Base-by-base conservation (phyloP, 257 asterid genomes). In the Salvia hispanica region DNA sequence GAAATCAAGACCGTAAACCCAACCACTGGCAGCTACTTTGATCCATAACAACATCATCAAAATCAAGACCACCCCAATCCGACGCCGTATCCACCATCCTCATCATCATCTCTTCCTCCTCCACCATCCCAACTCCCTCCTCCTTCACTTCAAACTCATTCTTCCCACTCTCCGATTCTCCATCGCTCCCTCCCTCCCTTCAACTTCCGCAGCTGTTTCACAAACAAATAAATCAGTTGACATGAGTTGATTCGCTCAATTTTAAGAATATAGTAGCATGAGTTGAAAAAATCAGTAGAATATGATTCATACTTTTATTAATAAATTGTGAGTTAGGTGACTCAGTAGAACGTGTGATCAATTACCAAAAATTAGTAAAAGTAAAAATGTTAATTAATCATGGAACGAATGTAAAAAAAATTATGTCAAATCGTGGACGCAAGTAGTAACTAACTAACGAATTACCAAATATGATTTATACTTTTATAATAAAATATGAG, bases 1-100 rank as follows among this genome's bases (percentile, higher is more conserved):
- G 31, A 2, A 18, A 53, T 74, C 66, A 78, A 64, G 79, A 74
- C 75, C 81, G 80, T 73, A 86, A 84, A 54, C 78, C 92, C 88
- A 86, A 84, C 88, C 86, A 86, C 46, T 78, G 77, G 65, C 31
- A 21, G 56, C 50, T 40, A 12, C 72, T 48, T 37, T 73, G 81
- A 48, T 78, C 61, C 0, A 37, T 59, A 2, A 78, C 74, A 1
- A 75, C 54, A 62, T 70, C 80, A 71, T 74, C 71, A 4, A 81
- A 74, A n/a, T 78, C 78, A 39, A 82, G 75, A 37, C 44, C 58
- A 2, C 83, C 68, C 86, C 87, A 86, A 56, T 83, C 78, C 15
- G 66, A 40, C 0, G 71, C 9, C 13, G 39, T 57, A 1, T 71
- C 82, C 50, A 58, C 78, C 72, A 74, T 66, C 43, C 64, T 73